phyloP scores from a whole-genome alignment of 257 asterid species.

The Verbascum thapsus region DNA sequence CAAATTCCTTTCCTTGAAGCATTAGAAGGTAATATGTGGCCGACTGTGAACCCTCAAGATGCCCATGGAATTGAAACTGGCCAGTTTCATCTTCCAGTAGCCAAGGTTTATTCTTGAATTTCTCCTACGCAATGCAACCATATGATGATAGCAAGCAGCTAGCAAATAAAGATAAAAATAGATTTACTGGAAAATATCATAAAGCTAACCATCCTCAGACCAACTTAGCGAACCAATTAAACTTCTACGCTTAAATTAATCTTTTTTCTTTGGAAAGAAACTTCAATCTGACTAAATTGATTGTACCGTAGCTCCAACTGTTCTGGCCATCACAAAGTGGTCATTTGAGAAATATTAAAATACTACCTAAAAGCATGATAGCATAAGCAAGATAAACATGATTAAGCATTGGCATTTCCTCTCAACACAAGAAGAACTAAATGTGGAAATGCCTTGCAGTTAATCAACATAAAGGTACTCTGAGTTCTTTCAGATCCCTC shows the following conservation, averaged over 20 bases:
- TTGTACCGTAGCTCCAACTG: conserved; percentile 8
- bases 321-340: conserved; percentile 1
- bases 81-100: conserved; percentile 97
- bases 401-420: conserved; percentile 7
- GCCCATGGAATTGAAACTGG: conserved; percentile 83
- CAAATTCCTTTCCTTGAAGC: conserved; percentile 94
- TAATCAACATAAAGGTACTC: conserved; percentile 5
- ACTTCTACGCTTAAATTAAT: not conserved
- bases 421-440: conserved; percentile 7
- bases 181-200: conserved; percentile 16
- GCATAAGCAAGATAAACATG: conserved; percentile 19
- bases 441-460: conserved; percentile 1
- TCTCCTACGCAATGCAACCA: conserved; percentile 62
- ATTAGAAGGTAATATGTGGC: conserved; percentile 93
- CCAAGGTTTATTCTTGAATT: conserved; percentile 96
- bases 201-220: conserved; percentile 17
- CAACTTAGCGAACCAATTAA: conserved; percentile 10
- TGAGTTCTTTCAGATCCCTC: no score
- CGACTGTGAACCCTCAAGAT: conserved; percentile 88
- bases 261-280: not conserved
- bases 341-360: conserved; percentile 17
- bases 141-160: conserved; percentile 25
- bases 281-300: not conserved
- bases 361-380: conserved; percentile 9
- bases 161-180: conserved; percentile 13